Conservation (phyloP, 352 stramenopile species). For the Pseudoperonospora humuli region DNA sequence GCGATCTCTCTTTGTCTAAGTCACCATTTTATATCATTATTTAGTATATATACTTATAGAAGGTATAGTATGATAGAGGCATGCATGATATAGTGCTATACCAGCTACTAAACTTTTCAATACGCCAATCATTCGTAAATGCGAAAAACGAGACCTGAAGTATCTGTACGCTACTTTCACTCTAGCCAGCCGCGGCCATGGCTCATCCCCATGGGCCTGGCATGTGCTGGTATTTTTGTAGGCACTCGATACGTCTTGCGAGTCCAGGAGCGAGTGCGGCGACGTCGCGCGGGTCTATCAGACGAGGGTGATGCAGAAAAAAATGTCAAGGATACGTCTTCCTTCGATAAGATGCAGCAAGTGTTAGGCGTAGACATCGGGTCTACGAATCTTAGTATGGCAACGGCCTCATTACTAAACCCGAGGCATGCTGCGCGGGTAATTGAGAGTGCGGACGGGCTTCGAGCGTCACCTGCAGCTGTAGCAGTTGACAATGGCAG, state of each 20-base stretch:
- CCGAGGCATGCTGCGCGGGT: slow-evolving; percentile 22
- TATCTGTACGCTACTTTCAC: slow-evolving; percentile 40
- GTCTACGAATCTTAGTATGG: slow-evolving; percentile 43
- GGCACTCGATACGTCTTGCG: slow-evolving; percentile 52
- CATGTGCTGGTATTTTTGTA: slow-evolving; percentile 41
- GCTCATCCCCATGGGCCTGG: slow-evolving; percentile 35
- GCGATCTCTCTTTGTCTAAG: too few relatives aligned
- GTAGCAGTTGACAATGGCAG: slow-evolving; percentile 54
- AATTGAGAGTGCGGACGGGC: slow-evolving; percentile 49
- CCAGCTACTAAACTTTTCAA: too few relatives aligned
- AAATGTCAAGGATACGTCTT: slow-evolving; percentile 3
- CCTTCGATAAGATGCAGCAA: slow-evolving; percentile 23
- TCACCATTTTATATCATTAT: too few relatives aligned
- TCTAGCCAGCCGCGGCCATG: slow-evolving; percentile 44
- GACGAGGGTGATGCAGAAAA: slow-evolving; percentile 32
- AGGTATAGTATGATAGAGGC: too few relatives aligned
- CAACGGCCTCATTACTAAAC: slow-evolving; percentile 25
- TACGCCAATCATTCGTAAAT: too few relatives aligned
- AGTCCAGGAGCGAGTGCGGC: slow-evolving; percentile 46
- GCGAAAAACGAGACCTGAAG: too few relatives aligned
- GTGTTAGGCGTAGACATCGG: slow-evolving; percentile 55
- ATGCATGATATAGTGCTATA: too few relatives aligned
- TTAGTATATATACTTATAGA: too few relatives aligned
- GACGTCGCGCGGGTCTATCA: slow-evolving; percentile 33
- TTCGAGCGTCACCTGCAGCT: slow-evolving; percentile 42